A percentile compares a stretch with the other conserved stretches of the same genome.
These are phyloP conservation scores for Myochromella boudieri DNA, from an alignment of 768 basidiomycete species.

Conservation along the genomic window DNA sequence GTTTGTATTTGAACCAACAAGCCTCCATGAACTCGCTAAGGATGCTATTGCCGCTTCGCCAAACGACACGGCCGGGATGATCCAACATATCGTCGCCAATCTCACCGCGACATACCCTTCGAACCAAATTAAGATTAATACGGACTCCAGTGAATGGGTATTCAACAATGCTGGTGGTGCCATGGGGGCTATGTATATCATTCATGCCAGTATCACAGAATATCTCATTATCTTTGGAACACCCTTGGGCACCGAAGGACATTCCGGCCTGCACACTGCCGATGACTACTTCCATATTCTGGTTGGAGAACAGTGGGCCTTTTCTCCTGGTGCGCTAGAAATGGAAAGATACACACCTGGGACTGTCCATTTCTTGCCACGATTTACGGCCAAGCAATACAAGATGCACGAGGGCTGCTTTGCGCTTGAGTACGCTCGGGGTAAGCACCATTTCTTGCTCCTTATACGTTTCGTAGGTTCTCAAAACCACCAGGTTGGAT, in stretches of 20 bases:
- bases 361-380: constrained; percentile 77
- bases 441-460: constrained; percentile 42
- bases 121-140: constrained; percentile 51
- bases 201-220: constrained; percentile 96
- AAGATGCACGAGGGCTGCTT: constrained; percentile 97
- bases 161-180: constrained; percentile 98
- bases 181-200: constrained; percentile 98
- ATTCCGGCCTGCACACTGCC: constrained; percentile 89
- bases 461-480: neutral
- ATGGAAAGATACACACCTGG: constrained; percentile 88
- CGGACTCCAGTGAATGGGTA: constrained; percentile 80
- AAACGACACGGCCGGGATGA: constrained; percentile 69
- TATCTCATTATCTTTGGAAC: constrained; percentile 97
- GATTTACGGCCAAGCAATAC: constrained; percentile 92
- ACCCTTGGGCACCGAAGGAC: constrained; percentile 95
- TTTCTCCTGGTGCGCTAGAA: constrained; percentile 73
- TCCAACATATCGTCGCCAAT: constrained; percentile 78
- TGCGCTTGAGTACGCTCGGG: constrained; percentile 92
- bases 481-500: constrained; percentile 86
- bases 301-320: constrained; percentile 94
- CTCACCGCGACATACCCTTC: constrained; percentile 73
- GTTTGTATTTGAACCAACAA: constrained; percentile 80
- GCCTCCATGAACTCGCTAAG: constrained; percentile 71
- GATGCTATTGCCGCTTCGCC: constrained; percentile 68
- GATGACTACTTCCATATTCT: constrained; percentile 99